Evolutionary conservation across 2,329 filamentous ascomycete species (phyloP), one percentile per base, ranked within the genome.

Genomic region (Paecilomyces fulvus): DNA sequence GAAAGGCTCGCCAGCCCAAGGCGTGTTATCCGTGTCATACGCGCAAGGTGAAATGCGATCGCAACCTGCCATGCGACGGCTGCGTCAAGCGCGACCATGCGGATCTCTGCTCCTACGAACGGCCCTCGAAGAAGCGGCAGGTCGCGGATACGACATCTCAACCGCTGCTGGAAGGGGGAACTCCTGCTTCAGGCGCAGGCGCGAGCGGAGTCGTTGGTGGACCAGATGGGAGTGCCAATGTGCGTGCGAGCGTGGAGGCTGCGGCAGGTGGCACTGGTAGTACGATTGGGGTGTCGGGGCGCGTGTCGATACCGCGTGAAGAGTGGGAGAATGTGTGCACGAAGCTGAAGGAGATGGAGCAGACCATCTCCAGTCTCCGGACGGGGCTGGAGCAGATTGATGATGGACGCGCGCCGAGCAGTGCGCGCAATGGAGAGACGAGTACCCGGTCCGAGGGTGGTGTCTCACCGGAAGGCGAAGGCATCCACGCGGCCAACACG

Each of bases 401-500:
- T 46, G 66, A 73, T 43, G 65, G 60, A 14, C 55, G 43, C 17
- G 43, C 30, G 2, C 61, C 61, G 17, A 49, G 48, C 48, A 49
- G 48, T 9, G 63, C 65, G 54, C 67, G 65, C 58, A 73, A 68
- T 23, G 43, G 21, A 28, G 55, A 60, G 50, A 49, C 53, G 28
- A 55, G 50, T 28, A 30, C 30, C 12, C 48, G 49, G 6, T 56
- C 56, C 11, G 70, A 72, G 55, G 63, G 55, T 33, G 63, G 55
- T 33, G 64, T 59, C 17, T 73, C 71, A 7, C 70, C 70, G 2
- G 74, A 77, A 53, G 67, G 73, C 54, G 82, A 85, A 64, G 83
- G 83, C 2, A 79, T 85, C 23, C 82, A 85, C 66, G 82, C 82
- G 6, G 75, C 76, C 55, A 85, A 85, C 65, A 81, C 81, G 56